These are phyloP conservation scores for Boletus huronensis DNA, from an alignment of 768 basidiomycete species.

Conservation along the genomic window DNA sequence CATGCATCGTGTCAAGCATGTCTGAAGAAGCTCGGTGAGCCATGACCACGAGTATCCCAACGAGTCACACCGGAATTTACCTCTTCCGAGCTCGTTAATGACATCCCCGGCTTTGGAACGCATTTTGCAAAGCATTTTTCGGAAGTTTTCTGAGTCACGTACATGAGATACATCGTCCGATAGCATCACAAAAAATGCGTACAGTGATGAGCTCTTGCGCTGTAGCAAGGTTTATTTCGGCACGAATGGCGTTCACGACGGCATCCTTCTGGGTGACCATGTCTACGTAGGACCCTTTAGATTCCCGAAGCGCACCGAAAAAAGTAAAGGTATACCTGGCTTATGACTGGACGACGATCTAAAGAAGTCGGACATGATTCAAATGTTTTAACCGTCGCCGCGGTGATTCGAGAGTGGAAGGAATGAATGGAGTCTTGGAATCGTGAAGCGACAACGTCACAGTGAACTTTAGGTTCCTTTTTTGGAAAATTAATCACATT, in stretches of 20 bases:
- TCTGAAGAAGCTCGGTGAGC: conserved; percentile 38
- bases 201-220: conserved; percentile 84
- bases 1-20: conserved; percentile 70
- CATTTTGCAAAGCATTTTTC: conserved; percentile 79
- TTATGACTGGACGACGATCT: conserved; percentile 34
- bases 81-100: conserved; percentile 70
- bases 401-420: not conserved
- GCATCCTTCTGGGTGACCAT: conserved; percentile 38
- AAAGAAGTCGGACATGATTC: conserved; percentile 54
- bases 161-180: not conserved
- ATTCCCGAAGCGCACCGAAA: not conserved
- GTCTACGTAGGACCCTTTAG: conserved; percentile 27
- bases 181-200: not conserved
- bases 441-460: not conserved
- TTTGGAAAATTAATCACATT: conserved; percentile 11
- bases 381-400: not conserved
- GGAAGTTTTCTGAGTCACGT: conserved; percentile 58
- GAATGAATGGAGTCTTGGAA: not conserved
- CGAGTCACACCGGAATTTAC: conserved; percentile 33
- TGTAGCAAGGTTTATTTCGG: conserved; percentile 68
- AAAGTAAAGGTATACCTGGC: conserved; percentile 18
- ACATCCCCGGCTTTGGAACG: conserved; percentile 67
- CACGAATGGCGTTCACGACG: conserved; percentile 60
- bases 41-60: not conserved
- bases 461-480: conserved; percentile 1